Conservation (phyloP, 1,284 basidiomycete genomes). For the Heterobasidion annosum region DNA sequence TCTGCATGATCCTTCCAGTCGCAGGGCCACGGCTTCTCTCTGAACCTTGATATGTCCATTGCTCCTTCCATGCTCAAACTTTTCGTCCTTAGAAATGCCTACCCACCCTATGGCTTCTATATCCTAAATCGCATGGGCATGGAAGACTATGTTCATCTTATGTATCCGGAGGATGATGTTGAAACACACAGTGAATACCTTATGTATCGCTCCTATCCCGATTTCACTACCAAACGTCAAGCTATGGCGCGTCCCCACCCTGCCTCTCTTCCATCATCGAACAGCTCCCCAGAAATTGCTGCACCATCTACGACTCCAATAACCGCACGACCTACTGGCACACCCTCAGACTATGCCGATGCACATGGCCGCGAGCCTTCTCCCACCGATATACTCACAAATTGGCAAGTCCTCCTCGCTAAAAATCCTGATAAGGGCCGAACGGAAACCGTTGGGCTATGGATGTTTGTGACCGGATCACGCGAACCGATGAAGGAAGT, state of each 20-base stretch:
- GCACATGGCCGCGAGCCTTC: slow-evolving; percentile 8
- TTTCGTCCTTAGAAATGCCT: slow-evolving; percentile 36
- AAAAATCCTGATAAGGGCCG: slow-evolving; percentile 41
- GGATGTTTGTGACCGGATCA: slow-evolving; percentile 69
- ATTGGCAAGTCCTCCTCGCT: slow-evolving; percentile 12
- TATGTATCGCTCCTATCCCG: slow-evolving; percentile 68
- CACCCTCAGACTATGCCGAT: slow-evolving; percentile 35
- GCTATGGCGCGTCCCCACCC: slow-evolving; percentile 18
- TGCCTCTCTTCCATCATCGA: background rate
- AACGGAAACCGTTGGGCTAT: slow-evolving; percentile 61
- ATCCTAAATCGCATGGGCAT: slow-evolving; percentile 83
- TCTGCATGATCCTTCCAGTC: background rate
- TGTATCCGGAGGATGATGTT: slow-evolving; percentile 76
- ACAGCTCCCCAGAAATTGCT: slow-evolving; percentile 12
- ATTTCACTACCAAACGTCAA: slow-evolving; percentile 52
- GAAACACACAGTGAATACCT: slow-evolving; percentile 57
- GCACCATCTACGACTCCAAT: slow-evolving; percentile 10
- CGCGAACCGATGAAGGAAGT: slow-evolving; percentile 64
- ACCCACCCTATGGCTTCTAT: slow-evolving; percentile 81
- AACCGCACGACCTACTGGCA: slow-evolving; percentile 13
- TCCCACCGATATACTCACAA: slow-evolving; percentile 10
- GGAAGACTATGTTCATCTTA: slow-evolving; percentile 71
- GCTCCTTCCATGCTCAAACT: background rate
- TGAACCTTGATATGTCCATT: background rate
- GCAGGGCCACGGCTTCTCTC: background rate